Evolutionary conservation across 2,329 filamentous ascomycete genomes (phyloP), one percentile per base, ranked within the genome.

Genomic region (Metarhizium sp.): DNA sequence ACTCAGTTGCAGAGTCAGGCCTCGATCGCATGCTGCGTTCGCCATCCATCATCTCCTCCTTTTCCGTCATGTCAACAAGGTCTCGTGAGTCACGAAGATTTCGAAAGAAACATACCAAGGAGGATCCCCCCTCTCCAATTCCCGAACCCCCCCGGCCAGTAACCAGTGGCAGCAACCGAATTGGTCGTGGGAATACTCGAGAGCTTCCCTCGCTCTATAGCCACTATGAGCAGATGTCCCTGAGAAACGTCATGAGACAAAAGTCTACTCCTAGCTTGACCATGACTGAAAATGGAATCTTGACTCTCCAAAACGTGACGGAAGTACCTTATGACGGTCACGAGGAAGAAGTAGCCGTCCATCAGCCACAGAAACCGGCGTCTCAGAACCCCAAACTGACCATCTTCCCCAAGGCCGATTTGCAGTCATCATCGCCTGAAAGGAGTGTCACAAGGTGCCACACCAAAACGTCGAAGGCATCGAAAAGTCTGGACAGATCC

Each of bases 221-320:
- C 55, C 78, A 83, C 61, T 82, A 84, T 61, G 80, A 83, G 63
- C 74, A 80, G 59, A 77, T 77, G 71, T 76, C 78, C 0, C 76
- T 79, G 55, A 74, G 74, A 14, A 67, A 77, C 43, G 66, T 75
- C 2, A 64, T 72, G 43, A 63, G 67, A 18, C 61, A 66, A 30
- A 59, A 63, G 13, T 55, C 58, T 6, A 58, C 59, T 10, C 57
- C 25, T 30, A 59, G 50, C 25, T 52, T 57, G 29, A n/a, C 14
- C 6, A 51, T 32, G 49, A 46, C 18, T 36, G 20, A 32, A 29
- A 29, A 46, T 40, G 51, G 30, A 51, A 38, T 13, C 29, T 45
- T 34, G 14, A 20, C 29, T 16, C 30, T 48, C 18, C 30, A 29
- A 25, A 48, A 55, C 30, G 38, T 46, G 2, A n/a, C 32, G 13